Evolutionary conservation across 257 asterid species (phyloP).

Genomic region (Solanum habrochaites): DNA sequence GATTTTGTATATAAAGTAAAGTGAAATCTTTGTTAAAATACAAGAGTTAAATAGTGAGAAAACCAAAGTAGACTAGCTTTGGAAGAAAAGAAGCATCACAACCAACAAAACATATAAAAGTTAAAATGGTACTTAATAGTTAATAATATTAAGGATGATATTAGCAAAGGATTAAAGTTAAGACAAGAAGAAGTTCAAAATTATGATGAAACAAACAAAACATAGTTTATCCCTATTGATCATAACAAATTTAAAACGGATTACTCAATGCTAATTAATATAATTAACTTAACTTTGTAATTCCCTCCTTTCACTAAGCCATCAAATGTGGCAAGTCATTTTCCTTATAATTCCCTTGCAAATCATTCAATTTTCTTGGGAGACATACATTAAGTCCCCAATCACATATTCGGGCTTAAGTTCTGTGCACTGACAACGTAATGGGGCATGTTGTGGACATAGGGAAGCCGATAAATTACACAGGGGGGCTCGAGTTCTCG

Average conservation of each 20-base stretch:
- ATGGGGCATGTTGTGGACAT: slow-evolving; percentile 31
- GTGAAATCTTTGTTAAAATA: background rate
- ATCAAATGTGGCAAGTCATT: slow-evolving; percentile 14
- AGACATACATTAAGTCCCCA: background rate
- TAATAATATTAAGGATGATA: background rate
- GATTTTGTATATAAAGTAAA: background rate
- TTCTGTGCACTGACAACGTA: background rate
- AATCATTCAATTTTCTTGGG: slow-evolving; percentile 8
- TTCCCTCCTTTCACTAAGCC: slow-evolving; percentile 19
- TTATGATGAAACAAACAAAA: slow-evolving; percentile 40
- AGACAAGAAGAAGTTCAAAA: background rate
- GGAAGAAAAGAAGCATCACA: background rate
- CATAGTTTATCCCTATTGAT: background rate
- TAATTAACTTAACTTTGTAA: slow-evolving; percentile 21
- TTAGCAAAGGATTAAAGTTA: background rate
- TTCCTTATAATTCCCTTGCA: slow-evolving; percentile 19
- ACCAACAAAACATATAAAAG: background rate
- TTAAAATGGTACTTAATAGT: background rate
- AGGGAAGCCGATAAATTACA: slow-evolving; percentile 32
- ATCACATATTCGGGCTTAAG: background rate
- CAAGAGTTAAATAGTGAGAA: background rate
- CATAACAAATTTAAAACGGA: slow-evolving; percentile 27
- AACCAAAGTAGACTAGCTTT: background rate
- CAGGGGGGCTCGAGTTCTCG: slow-evolving; percentile 52
- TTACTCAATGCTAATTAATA: slow-evolving; percentile 25